Evolutionary conservation across 352 stramenopile genomes (phyloP), one percentile per base, ranked within the genome.

Genomic region (Bremia lactucae): DNA sequence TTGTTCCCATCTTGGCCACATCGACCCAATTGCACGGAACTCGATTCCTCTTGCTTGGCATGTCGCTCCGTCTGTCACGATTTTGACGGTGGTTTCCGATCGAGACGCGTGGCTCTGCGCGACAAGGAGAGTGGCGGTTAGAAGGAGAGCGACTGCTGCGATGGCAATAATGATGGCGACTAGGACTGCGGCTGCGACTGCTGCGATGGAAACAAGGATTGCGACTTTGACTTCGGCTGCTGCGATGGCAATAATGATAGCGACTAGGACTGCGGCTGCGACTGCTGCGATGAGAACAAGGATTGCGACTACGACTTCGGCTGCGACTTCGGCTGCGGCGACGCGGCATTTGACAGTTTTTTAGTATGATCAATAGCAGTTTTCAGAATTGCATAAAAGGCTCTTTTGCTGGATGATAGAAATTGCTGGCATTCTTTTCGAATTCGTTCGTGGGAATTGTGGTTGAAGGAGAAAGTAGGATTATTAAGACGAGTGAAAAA

Each of bases 11-110:
- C 59, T 82, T 86, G 4, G 74, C 43, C 25, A 92, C 79, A 52
- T 89, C 74, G 25, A 47, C 51, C 79, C 79, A 92, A 61, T 92
- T 87, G 13, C 89, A 72, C 0, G 79, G 79, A n/a, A 89, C 60
- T 3, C 48, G 49, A 33, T 60, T 37, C 48, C 66, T 72, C 22
- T 62, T 60, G 28, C 28, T 33, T 19, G 36, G 40, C 49, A 65
- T 65, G 29, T 54, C 54, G 19, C 20, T 29, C 1, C 42, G n/a
- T 44, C 28, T 54, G 13, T 10, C 31, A 23, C 36, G 33, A 13
- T 16, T n/a, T 11, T 20, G 25, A 4, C 6, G 25, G 15, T 21
- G 42, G 37, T 39, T 49, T 45, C 44, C 42, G 28, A 33, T 33
- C 23, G 34, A 31, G 14, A 49, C 39, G 4, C 21, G 39, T 4